Base-by-base conservation (phyloP, 805 yeast genomes). In the Metschnikowia picachoensis region DNA sequence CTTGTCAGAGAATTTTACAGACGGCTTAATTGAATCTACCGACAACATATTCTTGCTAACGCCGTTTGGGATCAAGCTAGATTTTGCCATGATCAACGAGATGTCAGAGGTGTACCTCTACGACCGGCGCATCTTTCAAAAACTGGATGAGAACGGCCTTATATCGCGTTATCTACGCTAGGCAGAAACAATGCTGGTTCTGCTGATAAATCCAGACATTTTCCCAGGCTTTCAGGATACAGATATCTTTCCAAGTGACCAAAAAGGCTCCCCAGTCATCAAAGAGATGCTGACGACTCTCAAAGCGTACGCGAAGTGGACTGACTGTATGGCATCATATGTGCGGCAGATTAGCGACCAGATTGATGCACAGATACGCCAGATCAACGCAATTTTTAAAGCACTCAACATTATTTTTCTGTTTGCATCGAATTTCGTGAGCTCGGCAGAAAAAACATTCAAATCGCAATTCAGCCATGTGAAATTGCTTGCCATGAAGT, bases 11-110 rank as follows among this genome's bases (percentile, higher is more conserved):
- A 44, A 59, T 30, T 66, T 71, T 42, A 51, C 60, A 3, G 45
- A 54, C 34, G 48, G 52, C 35, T 28, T 50, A 7, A 54, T 61
- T 13, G 64, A 56, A 15, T 51, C 51, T 36, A 44, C 42, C 1
- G 73, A 66, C 13, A 60, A 68, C 48, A 51, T 71, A n/a, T 70
- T 85, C 52, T 65, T 85, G 12, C 62, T 85, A 33, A 74, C 89
- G 2, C 79, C 89, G 1, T 82, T 77, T 60, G 91, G 91, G 0
- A 73, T 79, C 38, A 80, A 77, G 55, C 67, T 85, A 51, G 80
- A 77, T 60, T 76, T 68, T 59, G 72, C 70, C 57, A 73, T 71
- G 72, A 69, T 72, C 37, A 68, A 77, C 52, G 83, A 79, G 48
- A 60, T 76, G 29, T 68, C 67, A 43, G 85, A 82, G 48, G 67